Conservation (phyloP, 768 basidiomycete genomes). For the Boletus vinaceobasis region DNA sequence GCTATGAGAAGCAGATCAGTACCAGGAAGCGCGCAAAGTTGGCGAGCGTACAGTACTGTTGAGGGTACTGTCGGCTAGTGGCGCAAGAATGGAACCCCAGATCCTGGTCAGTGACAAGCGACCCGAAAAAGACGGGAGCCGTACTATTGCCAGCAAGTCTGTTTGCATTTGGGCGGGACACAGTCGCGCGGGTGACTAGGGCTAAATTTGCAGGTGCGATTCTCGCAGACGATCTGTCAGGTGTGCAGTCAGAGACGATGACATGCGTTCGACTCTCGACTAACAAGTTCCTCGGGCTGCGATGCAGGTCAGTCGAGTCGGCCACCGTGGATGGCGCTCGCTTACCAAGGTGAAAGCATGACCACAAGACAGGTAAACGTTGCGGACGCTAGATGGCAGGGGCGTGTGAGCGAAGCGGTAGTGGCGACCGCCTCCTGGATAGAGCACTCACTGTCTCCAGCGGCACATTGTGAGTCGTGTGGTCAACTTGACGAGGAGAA, state of each 20-base stretch:
- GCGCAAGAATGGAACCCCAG: conserved; percentile 2
- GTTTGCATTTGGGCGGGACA: conserved; percentile 40
- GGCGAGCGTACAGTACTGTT: conserved; percentile 42
- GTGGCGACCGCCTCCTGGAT: neutral
- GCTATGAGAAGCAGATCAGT: conserved; percentile 26
- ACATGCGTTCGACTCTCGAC: neutral
- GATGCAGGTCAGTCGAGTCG: conserved; percentile 2
- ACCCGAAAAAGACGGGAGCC: conserved; percentile 1
- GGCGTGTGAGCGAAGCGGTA: neutral
- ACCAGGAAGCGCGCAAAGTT: neutral
- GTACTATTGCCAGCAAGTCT: conserved; percentile 50
- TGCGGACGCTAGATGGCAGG: conserved; percentile 37
- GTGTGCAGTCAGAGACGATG: conserved; percentile 7
- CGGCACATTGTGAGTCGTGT: conserved; percentile 43
- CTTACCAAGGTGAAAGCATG: conserved; percentile 45
- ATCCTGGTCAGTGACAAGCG: conserved; percentile 8
- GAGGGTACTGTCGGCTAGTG: conserved; percentile 41
- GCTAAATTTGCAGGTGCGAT: conserved; percentile 51
- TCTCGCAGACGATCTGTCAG: conserved; percentile 47
- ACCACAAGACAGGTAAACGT: conserved; percentile 46
- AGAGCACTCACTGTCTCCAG: conserved; percentile 47
- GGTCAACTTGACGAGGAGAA: neutral
- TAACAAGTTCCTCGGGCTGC: conserved; percentile 40
- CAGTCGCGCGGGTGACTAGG: conserved; percentile 47
- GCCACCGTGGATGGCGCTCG: neutral